Conservation (phyloP, 2,329 filamentous ascomycete genomes). For the Fusarium goolgardi region DNA sequence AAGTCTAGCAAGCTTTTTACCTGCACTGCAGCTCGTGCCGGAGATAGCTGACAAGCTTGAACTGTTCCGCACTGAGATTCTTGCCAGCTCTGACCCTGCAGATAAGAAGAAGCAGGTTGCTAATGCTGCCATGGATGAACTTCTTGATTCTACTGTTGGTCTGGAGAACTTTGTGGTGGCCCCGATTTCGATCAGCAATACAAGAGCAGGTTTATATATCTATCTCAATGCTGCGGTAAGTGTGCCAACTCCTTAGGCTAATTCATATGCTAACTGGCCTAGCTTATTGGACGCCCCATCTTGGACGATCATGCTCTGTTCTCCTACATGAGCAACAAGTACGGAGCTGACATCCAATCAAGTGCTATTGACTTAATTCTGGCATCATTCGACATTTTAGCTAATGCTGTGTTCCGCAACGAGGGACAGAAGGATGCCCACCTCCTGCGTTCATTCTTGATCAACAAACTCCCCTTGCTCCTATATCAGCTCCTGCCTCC, state of each 20-base stretch:
- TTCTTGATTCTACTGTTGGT: slow-evolving; percentile 67
- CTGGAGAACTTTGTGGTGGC: slow-evolving; percentile 66
- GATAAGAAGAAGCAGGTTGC: slow-evolving; percentile 64
- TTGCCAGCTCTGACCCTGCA: slow-evolving; percentile 65
- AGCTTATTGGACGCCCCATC: slow-evolving; percentile 85
- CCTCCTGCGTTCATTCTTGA: slow-evolving; percentile 85
- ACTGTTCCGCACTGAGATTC: slow-evolving; percentile 66
- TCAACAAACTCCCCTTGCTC: slow-evolving; percentile 71
- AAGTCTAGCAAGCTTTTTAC: slow-evolving; percentile 65
- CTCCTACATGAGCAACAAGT: slow-evolving; percentile 85
- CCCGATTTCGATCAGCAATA: slow-evolving; percentile 78
- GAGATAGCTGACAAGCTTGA: slow-evolving; percentile 66
- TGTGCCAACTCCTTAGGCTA: not conserved
- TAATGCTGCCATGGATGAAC: slow-evolving; percentile 65
- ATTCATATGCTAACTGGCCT: slow-evolving; percentile 11
- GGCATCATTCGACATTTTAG: slow-evolving; percentile 88
- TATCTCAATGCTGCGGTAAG: slow-evolving; percentile 84
- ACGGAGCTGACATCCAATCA: slow-evolving; percentile 81
- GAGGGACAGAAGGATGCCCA: slow-evolving; percentile 71
- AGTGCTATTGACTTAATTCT: slow-evolving; percentile 86
- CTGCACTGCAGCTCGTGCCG: slow-evolving; percentile 67
- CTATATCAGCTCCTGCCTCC: slow-evolving; percentile 68
- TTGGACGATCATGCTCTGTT: slow-evolving; percentile 84
- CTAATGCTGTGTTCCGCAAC: slow-evolving; percentile 81
- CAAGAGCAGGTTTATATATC: slow-evolving; percentile 84